Evolutionary conservation across 148 eudicot species (phyloP).

Genomic region (Silene latifolia): DNA sequence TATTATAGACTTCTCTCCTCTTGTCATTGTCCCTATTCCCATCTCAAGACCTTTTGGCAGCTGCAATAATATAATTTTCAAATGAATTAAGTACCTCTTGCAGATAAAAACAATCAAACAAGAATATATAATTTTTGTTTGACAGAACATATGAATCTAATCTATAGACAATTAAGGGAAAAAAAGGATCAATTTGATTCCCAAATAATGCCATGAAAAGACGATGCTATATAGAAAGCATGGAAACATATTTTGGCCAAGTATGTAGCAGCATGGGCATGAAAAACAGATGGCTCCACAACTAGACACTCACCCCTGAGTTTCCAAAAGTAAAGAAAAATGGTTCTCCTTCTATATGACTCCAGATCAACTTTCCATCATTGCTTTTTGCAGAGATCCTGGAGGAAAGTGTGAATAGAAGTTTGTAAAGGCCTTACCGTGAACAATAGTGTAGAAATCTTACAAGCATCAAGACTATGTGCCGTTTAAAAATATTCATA

Average conservation of each 20-base stretch:
- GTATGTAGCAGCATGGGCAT: neutral
- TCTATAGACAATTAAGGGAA: neutral
- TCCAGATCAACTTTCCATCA: slow-evolving; percentile 60
- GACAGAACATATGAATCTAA: neutral
- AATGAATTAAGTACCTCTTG: slow-evolving; percentile 17
- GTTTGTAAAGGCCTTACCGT: slow-evolving; percentile 1
- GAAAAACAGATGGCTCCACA: neutral
- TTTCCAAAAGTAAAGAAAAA: slow-evolving; percentile 81
- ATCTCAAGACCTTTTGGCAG: slow-evolving; percentile 92
- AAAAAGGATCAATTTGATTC: neutral
- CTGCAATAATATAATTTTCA: slow-evolving; percentile 30
- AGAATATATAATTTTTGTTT: neutral
- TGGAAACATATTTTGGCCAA: neutral
- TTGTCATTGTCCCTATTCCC: slow-evolving; percentile 94
- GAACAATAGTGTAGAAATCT: neutral
- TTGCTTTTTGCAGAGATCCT: slow-evolving; percentile 83
- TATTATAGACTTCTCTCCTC: slow-evolving; percentile 78
- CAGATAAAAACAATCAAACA: neutral
- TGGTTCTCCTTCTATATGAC: slow-evolving; percentile 68
- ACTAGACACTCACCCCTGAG: slow-evolving; percentile 55
- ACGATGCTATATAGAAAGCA: neutral
- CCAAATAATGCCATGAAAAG: neutral
- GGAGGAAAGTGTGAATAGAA: slow-evolving; percentile 19
- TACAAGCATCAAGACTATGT: neutral
- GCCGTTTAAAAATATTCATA: neutral